Evolutionary conservation across 1,284 basidiomycete genomes (phyloP).

Genomic region (Melanopsichium pennsylvanicum): DNA sequence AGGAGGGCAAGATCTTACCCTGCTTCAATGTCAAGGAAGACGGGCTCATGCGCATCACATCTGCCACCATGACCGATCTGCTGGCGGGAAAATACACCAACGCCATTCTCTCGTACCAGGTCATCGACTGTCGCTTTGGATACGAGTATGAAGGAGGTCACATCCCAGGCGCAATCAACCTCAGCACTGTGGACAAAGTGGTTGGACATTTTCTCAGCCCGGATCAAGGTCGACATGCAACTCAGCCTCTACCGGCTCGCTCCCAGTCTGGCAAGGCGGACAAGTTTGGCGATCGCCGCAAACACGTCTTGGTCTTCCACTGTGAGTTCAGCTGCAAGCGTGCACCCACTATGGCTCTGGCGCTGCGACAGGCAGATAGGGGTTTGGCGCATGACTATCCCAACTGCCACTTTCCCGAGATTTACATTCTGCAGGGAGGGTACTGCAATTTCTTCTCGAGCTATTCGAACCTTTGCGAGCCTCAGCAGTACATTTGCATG

Average conservation of each 20-base stretch:
- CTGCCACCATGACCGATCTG: constrained; percentile 71
- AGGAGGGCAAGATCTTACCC: constrained; percentile 86
- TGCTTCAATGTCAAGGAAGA: constrained; percentile 93
- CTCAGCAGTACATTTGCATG: constrained; percentile 87
- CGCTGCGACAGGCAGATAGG: constrained; percentile 88
- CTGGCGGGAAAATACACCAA: constrained; percentile 57
- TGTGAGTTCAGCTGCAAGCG: constrained; percentile 97
- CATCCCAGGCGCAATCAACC: constrained; percentile 87
- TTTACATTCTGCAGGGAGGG: constrained; percentile 95
- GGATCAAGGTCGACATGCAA: constrained; percentile 67
- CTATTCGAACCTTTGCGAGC: constrained; percentile 77
- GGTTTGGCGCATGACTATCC: constrained; percentile 86
- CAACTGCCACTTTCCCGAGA: constrained; percentile 91
- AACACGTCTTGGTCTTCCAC: constrained; percentile 91
- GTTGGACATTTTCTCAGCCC: constrained; percentile 80
- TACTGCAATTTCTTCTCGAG: constrained; percentile 85
- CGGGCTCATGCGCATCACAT: constrained; percentile 88
- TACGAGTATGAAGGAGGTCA: constrained; percentile 96
- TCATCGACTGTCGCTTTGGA: constrained; percentile 97
- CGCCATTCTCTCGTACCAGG: constrained; percentile 56
- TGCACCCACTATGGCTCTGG: constrained; percentile 95
- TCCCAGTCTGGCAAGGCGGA: constrained; percentile 76
- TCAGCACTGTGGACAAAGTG: constrained; percentile 82
- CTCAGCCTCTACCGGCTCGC: constrained; percentile 50
- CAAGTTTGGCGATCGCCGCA: constrained; percentile 69